Base-by-base conservation (phyloP, 208 protist species). In the Crithidia brevicula region DNA sequence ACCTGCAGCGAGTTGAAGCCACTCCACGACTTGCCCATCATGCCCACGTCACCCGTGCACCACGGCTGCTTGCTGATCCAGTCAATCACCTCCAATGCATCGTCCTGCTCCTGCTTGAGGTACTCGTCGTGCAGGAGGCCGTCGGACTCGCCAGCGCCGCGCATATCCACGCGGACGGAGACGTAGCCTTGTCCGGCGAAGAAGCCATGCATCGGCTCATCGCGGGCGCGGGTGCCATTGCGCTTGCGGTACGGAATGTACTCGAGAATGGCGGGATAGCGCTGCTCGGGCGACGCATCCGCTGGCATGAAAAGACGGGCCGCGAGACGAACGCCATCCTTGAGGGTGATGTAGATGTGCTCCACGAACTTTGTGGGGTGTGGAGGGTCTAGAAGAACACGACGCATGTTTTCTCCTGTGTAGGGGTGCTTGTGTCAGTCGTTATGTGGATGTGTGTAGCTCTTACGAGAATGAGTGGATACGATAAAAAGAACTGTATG, bases 241-340 rank as follows among this genome's bases (percentile, higher is more conserved):
- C 85, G 74, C 64, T 87, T 91, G 38, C 81, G 74, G 72, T 91
- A 87, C 22, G 78, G 85, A 51, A 91, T 87, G 75, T 87, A 91
- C 70, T 87, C 80, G 6, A 90, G 68, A 51, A 90, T 73, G 15
- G 72, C 84, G 7, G 84, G 80, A 57, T 78, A 85, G 33, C 60
- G 62, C 23, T 66, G 52, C 38, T 31, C 46, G 27, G 45, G 18
- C 20, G 60, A 42, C 13, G 65, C 74, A 27, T 78, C 66, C 25
- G 66, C 70, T 13, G 84, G 84, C 61, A 90, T 71, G 61, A 81
- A 90, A 16, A 86, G 57, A 5, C 84, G 80, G 4, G 74, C 69
- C 0, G 78, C 74, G 10, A 90, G 81, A n/a, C 73, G 56, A 13
- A 72, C 69, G 5, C 66, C 67, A 77, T 90, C 84, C 25, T 60